Evolutionary conservation across 495 filamentous ascomycete species (phyloP).

Genomic region (Hyphodiscus hymeniophilus): DNA sequence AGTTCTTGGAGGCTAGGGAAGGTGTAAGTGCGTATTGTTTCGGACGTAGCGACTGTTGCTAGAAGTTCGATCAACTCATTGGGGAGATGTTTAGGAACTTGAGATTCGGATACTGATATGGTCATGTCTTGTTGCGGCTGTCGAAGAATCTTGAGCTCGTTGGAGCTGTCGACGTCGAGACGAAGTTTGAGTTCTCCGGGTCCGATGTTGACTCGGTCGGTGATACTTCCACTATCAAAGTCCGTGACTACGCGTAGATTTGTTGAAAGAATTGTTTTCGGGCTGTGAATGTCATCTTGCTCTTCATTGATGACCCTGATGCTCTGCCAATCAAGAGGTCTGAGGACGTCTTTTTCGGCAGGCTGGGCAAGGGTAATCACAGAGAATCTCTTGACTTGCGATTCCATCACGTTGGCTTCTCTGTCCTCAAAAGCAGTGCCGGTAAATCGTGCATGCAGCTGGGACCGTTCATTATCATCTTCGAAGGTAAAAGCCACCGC

Average conservation of each 20-base stretch:
- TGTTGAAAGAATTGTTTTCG: slow-evolving; percentile 60
- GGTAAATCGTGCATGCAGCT: slow-evolving; percentile 58
- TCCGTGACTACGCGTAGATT: slow-evolving; percentile 60
- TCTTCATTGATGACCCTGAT: slow-evolving; percentile 34
- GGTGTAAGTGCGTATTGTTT: slow-evolving; percentile 41
- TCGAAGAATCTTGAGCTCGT: slow-evolving; percentile 54
- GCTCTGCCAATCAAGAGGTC: slow-evolving; percentile 31
- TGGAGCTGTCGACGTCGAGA: slow-evolving; percentile 39
- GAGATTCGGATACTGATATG: slow-evolving; percentile 56
- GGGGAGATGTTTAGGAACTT: slow-evolving; percentile 45
- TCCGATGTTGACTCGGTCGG: slow-evolving; percentile 69
- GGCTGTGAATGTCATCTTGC: slow-evolving; percentile 23
- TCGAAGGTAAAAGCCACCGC: slow-evolving; percentile 69
- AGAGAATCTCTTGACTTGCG: slow-evolving; percentile 50
- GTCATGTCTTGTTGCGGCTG: slow-evolving; percentile 61
- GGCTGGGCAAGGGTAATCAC: slow-evolving; percentile 30
- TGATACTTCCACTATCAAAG: slow-evolving; percentile 58
- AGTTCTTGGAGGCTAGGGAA: slow-evolving; percentile 51
- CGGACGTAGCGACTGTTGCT: slow-evolving; percentile 26
- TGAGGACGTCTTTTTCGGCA: background rate
- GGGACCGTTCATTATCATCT: slow-evolving; percentile 54
- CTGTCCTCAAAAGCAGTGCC: slow-evolving; percentile 52
- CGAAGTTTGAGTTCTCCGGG: slow-evolving; percentile 61
- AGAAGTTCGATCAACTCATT: slow-evolving; percentile 48
- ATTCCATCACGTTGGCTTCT: slow-evolving; percentile 55